Base-by-base conservation (phyloP, 116 monocot species). In the Cymodocea nodosa region DNA sequence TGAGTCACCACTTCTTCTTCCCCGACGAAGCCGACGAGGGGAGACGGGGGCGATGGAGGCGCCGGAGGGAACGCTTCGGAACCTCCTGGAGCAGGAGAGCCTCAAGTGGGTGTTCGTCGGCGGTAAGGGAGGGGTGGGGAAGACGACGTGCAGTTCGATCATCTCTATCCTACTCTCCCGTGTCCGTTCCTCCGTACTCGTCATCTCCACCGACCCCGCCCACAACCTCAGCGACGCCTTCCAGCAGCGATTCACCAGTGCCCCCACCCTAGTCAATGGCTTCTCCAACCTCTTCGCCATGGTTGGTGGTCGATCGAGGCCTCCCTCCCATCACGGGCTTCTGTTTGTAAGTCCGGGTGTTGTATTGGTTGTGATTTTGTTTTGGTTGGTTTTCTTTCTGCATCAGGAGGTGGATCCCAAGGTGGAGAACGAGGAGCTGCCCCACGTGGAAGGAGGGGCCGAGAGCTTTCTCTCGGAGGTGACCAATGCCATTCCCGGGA, bases 41-140 rank as follows among this genome's bases (percentile, higher is more conserved):
- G n/a, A n/a, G n/a, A n/a, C n/a, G n/a, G n/a, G n/a, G n/a, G n/a
- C n/a, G 67, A 68, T 57, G 70, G 59, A 50, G 20, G 13, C 19
- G 61, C 80, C 82, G 63, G 97, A 97, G 69, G 82, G 78, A 50
- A 78, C 88, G 59, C 72, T 97, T 75, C 62, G 49, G 71, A 97
- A 97, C 73, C 62, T 97, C 17, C 72, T 97, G 75, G 79, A 87
- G 63, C 91, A 97, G 76, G 82, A 91, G 56, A 80, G 51, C 50
- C 83, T 97, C 54, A 97, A 97, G 74, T 97, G 97, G 91, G 97
- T 97, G 24, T 97, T 97, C 76, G 97, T 97, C 16, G 97, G 97
- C 0, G 97, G 97, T 15, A 97, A 97, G 67, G 91, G 97, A 15
- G 97, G 97, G 24, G 97, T 97, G 23, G 97, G 97, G 37, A 97